Evolutionary conservation across 2,329 filamentous ascomycete genomes (phyloP), one percentile per base, ranked within the genome.

Genomic region (Dactylellina drechsleri): DNA sequence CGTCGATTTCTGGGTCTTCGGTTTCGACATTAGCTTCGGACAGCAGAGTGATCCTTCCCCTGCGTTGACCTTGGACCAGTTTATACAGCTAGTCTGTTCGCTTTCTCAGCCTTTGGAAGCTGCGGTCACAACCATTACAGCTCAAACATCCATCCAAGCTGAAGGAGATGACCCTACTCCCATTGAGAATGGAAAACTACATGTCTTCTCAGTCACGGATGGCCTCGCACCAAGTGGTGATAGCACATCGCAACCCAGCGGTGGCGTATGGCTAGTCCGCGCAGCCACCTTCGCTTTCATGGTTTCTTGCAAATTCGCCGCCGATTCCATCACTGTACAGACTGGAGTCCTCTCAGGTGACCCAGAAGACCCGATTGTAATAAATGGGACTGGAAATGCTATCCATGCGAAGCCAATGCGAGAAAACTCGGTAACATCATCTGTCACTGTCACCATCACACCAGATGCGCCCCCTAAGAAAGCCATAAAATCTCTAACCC

Each of bases 1-100:
- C 10, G 76, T 81, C 13, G 77, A 81, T 50, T 75, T 81, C 50
- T 77, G 62, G 76, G 66, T 81, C 7, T 76, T 77, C 16, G 64
- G 68, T 4, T 80, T 81, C 36, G 60, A 79, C 41, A 78, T 81
- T 53, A 45, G 56, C 13, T 75, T 75, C 23, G 70, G 70, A 54
- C 28, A 67, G 31, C 40, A 18, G 12, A 26, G 62, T 31, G 10
- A 47, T n/a, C 5, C 43, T n/a, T 18, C 43, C 4, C 43, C 43
- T 16, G 18, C 26, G 49, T 52, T 52, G 8, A 52, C 49, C 2
- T 52, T 52, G 12, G 49, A 52, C 16, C 4, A 52, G 18, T 52
- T 52, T 13, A 52, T 52, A 52, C n/a, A 52, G 49, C 49, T 52
- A 16, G 49, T 52, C 49, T 52, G 49, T 52, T 52, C 49, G 18